Evolutionary conservation across 345 rosid species (phyloP).

Genomic region (Sonneratia alba): DNA sequence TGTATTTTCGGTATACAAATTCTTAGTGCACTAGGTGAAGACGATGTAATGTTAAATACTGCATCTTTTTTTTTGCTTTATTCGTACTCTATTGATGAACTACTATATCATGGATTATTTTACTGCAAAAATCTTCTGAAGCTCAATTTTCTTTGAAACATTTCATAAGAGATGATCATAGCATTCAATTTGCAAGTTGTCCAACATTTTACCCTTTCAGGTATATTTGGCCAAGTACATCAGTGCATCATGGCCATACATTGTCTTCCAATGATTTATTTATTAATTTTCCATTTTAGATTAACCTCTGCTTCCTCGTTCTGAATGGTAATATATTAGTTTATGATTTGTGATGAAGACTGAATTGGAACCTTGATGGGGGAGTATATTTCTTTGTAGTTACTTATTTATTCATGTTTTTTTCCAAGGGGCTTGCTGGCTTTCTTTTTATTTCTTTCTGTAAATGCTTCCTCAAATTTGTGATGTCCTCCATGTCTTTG

Average conservation of each 20-base stretch:
- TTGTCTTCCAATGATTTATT: not conserved
- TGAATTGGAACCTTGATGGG: not conserved
- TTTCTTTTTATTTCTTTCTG: not conserved
- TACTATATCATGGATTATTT: not conserved
- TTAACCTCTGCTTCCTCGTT: not conserved
- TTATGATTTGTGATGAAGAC: not conserved
- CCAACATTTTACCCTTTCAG: not conserved
- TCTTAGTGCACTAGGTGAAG: not conserved
- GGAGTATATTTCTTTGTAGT: not conserved
- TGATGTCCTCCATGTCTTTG: slow-evolving; percentile 14
- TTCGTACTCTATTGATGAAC: not conserved
- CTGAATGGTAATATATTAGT: not conserved
- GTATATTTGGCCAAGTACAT: not conserved
- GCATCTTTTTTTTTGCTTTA: no score
- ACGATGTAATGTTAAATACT: not conserved
- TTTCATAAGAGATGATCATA: not conserved
- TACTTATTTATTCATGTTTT: not conserved
- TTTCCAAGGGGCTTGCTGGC: not conserved
- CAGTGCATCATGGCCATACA: not conserved
- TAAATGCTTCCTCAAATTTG: not conserved
- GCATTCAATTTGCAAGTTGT: not conserved
- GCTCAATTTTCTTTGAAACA: not conserved
- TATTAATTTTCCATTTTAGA: not conserved
- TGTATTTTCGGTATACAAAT: not conserved
- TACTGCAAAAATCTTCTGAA: not conserved